These are phyloP conservation scores for Steccherinum ochraceum DNA, from an alignment of 768 basidiomycete genomes.

Conservation along the genomic window DNA sequence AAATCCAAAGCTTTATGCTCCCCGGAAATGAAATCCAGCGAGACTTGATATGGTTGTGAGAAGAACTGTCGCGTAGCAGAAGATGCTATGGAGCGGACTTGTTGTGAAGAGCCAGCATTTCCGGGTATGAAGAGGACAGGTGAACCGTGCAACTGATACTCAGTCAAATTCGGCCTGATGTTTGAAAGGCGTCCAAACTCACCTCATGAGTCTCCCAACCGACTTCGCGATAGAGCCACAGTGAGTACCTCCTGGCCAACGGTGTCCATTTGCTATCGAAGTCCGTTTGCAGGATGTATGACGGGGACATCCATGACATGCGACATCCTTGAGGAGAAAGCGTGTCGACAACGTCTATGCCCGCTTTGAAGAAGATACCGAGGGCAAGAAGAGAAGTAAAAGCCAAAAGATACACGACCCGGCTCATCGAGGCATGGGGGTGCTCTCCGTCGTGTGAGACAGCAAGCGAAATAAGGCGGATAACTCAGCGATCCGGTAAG, in stretches of 20 bases:
- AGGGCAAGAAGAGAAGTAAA: constrained; percentile 13
- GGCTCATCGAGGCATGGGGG: constrained; percentile 4
- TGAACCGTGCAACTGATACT: constrained; percentile 37
- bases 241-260: constrained; percentile 65
- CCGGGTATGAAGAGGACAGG: constrained; percentile 98
- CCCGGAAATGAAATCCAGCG: constrained; percentile 45
- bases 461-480: not conserved
- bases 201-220: constrained; percentile 74
- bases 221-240: constrained; percentile 89
- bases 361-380: constrained; percentile 26
- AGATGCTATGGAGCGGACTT: constrained; percentile 92
- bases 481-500: not conserved
- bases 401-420: constrained; percentile 1
- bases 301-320: constrained; percentile 96
- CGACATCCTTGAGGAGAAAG: constrained; percentile 88
- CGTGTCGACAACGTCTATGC: constrained; percentile 33
- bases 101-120: constrained; percentile 91
- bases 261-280: constrained; percentile 69
- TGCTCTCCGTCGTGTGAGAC: too few relatives aligned
- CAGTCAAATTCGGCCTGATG: constrained; percentile 14
- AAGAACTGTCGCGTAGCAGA: constrained; percentile 82
- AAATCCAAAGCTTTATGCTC: constrained; percentile 65
- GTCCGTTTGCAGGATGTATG: constrained; percentile 67
- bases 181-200: too few relatives aligned
- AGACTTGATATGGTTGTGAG: constrained; percentile 47